These are phyloP conservation scores for Pichia sp. DNA, from an alignment of 1,139 yeast species.

Conservation along the genomic window DNA sequence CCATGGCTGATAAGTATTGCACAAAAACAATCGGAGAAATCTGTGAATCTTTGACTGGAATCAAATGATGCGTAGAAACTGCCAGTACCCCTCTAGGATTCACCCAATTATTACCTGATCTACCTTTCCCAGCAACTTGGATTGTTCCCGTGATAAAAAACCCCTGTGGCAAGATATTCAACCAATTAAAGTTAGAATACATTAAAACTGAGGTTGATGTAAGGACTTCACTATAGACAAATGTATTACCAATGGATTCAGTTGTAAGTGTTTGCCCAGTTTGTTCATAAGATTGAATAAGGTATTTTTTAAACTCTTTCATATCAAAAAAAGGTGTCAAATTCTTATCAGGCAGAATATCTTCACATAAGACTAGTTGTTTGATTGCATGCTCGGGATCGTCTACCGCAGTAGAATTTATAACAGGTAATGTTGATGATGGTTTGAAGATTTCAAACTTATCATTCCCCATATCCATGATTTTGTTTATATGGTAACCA, in stretches of 20 bases:
- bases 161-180: constrained; percentile 63
- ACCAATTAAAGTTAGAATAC: constrained; percentile 59
- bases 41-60: constrained; percentile 39
- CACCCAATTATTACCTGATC: constrained; percentile 94
- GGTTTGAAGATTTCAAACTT: constrained; percentile 42
- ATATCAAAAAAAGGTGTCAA: constrained; percentile 71
- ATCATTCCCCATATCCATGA: constrained; percentile 47
- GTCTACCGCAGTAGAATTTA: constrained; percentile 23
- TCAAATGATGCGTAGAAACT: constrained; percentile 58
- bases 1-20: constrained; percentile 80
- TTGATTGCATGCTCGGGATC: constrained; percentile 52
- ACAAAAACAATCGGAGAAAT: constrained; percentile 60
- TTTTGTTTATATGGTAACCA: constrained; percentile 36
- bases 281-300: constrained; percentile 31
- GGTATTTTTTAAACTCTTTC: constrained; percentile 41
- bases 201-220: constrained; percentile 80
- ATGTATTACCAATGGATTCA: constrained; percentile 47
- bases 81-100: constrained; percentile 92
- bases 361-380: constrained; percentile 41
- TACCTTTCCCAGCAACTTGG: constrained; percentile 87
- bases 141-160: constrained; percentile 66
- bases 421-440: too few species aligned
- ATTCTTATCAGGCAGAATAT: constrained; percentile 35
- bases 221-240: constrained; percentile 80
- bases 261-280: constrained; percentile 21